These are phyloP conservation scores for Microsporum ferrugineum DNA, from an alignment of 2,329 filamentous ascomycete species.

Conservation along the genomic window DNA sequence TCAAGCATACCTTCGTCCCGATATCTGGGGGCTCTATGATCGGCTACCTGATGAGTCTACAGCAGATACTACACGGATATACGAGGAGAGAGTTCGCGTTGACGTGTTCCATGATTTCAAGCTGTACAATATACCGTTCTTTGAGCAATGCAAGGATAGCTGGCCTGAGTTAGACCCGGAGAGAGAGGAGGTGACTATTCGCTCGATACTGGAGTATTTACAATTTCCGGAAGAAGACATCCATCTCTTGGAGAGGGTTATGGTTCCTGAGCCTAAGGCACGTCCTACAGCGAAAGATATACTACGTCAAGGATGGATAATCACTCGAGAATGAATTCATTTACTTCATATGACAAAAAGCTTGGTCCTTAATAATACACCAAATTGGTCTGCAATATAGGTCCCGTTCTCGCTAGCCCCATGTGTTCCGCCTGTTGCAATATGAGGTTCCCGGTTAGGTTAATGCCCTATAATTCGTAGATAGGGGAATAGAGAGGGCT, in stretches of 20 bases:
- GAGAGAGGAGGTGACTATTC: background rate
- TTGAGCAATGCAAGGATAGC: conserved; percentile 5
- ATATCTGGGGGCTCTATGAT: conserved; percentile 8
- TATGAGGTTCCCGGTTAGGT: too few relatives aligned
- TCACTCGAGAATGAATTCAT: too few relatives aligned
- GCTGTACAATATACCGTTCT: conserved; percentile 3
- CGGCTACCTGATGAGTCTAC: conserved; percentile 6
- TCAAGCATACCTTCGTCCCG: conserved; percentile 7
- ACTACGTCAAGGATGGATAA: background rate
- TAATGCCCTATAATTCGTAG: too few relatives aligned
- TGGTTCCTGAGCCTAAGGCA: conserved; percentile 3
- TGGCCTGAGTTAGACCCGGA: conserved; percentile 3
- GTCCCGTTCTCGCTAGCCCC: too few relatives aligned
- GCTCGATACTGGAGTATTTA: background rate
- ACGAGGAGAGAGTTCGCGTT: conserved; percentile 4
- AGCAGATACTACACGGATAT: background rate
- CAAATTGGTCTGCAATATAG: too few relatives aligned
- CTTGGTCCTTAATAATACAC: too few relatives aligned
- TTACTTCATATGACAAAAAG: too few relatives aligned
- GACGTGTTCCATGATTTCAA: conserved; percentile 8
- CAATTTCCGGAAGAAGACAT: conserved; percentile 4
- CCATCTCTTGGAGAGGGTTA: conserved; percentile 6
- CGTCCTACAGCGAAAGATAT: conserved; percentile 7
- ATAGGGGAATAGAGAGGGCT: too few relatives aligned
- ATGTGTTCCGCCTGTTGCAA: too few relatives aligned